Percentiles rank a stretch among this genome's conserved stretches.
These are phyloP conservation scores for Claviceps capensis DNA, from an alignment of 2,329 filamentous ascomycete species.

Conservation along the genomic window DNA sequence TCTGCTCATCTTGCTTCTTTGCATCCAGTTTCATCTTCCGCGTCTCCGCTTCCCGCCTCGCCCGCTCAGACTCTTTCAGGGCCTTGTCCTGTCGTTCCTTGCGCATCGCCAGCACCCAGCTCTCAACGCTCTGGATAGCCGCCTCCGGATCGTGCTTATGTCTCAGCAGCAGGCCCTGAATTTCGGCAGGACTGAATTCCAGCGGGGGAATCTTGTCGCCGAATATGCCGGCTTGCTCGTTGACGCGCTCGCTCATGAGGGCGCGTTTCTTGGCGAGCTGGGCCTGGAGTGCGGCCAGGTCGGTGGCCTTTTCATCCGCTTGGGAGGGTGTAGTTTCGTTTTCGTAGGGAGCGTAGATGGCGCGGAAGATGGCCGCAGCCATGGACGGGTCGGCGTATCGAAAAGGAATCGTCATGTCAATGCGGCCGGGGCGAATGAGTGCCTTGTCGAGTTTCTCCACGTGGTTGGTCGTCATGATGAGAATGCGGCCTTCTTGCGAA, in stretches of 20 bases:
- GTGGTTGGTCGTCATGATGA: slow-evolving; percentile 55
- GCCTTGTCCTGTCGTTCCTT: slow-evolving; percentile 33
- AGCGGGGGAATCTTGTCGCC: slow-evolving; percentile 35
- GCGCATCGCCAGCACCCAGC: slow-evolving; percentile 36
- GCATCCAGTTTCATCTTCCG: slow-evolving; percentile 1
- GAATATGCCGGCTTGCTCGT: slow-evolving; percentile 33
- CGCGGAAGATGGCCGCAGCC: slow-evolving; percentile 39
- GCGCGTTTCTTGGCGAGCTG: slow-evolving; percentile 17
- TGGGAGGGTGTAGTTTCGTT: slow-evolving; percentile 10
- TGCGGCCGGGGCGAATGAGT: slow-evolving; percentile 46
- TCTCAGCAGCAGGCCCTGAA: slow-evolving; percentile 44
- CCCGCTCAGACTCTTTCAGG: slow-evolving; percentile 14
- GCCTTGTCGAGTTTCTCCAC: slow-evolving; percentile 47
- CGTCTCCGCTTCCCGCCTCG: slow-evolving; percentile 11
- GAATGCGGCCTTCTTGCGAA: slow-evolving; percentile 47
- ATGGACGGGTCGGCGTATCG: slow-evolving; percentile 39
- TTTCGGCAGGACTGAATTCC: slow-evolving; percentile 46
- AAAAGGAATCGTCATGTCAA: slow-evolving; percentile 47
- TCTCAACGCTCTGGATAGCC: slow-evolving; percentile 31
- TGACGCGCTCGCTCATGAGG: slow-evolving; percentile 27
- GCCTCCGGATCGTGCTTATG: slow-evolving; percentile 38
- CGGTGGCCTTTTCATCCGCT: slow-evolving; percentile 11
- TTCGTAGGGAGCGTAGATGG: slow-evolving; percentile 42
- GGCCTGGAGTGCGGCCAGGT: slow-evolving; percentile 16
- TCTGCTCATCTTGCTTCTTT: background rate